Conservation (phyloP, 768 basidiomycete genomes). For the Russula brevipes region DNA sequence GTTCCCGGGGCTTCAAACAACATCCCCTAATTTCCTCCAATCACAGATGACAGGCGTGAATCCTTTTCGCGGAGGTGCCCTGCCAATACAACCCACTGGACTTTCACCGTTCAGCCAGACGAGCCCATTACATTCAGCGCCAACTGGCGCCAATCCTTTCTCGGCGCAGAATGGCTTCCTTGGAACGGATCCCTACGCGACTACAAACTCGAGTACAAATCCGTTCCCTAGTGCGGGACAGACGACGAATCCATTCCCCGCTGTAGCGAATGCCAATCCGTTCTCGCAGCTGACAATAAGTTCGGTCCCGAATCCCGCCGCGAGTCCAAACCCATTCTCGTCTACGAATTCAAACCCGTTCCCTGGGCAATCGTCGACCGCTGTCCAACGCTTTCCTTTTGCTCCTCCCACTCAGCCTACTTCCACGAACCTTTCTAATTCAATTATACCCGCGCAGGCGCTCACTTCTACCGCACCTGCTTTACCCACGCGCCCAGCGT, state of each 20-base stretch:
- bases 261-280: constrained; percentile 5
- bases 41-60: constrained; percentile 52
- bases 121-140: constrained; percentile 7
- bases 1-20: constrained; percentile 49
- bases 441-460: constrained; percentile 23
- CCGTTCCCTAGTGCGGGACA: constrained; percentile 9
- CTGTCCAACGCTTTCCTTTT: constrained; percentile 13
- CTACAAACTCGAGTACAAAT: background rate
- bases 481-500: constrained; percentile 57
- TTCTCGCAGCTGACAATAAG: background rate
- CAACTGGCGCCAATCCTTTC: constrained; percentile 22
- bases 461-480: constrained; percentile 25
- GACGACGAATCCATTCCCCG: constrained; percentile 16
- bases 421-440: background rate
- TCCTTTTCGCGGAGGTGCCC: constrained; percentile 79
- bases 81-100: constrained; percentile 24
- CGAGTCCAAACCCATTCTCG: background rate
- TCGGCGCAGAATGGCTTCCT: constrained; percentile 7
- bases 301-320: background rate
- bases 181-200: constrained; percentile 8
- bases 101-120: constrained; percentile 19
- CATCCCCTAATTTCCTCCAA: constrained; percentile 44
- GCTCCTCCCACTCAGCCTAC: constrained; percentile 3
- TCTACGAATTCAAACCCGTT: constrained; percentile 9
- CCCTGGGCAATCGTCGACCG: constrained; percentile 1